Evolutionary conservation across 2,329 filamentous ascomycete species (phyloP).

Genomic region (Trichoderma aggressivum): DNA sequence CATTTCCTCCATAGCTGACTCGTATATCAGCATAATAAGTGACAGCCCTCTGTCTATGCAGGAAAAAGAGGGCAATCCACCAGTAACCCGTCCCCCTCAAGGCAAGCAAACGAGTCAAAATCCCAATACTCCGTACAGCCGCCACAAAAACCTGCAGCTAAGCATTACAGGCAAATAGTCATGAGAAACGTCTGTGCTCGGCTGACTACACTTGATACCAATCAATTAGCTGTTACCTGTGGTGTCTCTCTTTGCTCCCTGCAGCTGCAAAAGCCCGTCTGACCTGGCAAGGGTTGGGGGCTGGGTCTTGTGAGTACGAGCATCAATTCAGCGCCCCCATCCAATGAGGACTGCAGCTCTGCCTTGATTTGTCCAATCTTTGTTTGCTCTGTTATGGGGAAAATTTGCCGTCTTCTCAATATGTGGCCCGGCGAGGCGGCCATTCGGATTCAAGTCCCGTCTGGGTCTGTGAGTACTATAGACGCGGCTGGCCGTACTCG

Average conservation of each 20-base stretch:
- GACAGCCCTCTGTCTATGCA: not conserved
- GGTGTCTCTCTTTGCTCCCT: not conserved
- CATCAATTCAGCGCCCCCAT: not conserved
- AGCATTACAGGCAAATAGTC: not conserved
- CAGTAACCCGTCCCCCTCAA: not conserved
- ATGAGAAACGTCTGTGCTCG: not conserved
- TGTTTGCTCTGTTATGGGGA: not conserved
- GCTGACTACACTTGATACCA: not conserved
- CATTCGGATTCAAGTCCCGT: not conserved
- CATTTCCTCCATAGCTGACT: not conserved
- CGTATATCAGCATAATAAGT: not conserved
- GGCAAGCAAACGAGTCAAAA: not conserved
- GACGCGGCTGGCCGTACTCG: not conserved
- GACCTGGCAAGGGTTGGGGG: conserved; percentile 17
- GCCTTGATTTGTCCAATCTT: not conserved
- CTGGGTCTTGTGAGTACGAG: conserved; percentile 8
- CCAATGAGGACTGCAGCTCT: conserved; percentile 3
- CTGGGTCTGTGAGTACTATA: not conserved
- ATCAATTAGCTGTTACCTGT: not conserved
- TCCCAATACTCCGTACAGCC: not conserved
- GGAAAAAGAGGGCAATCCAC: not conserved
- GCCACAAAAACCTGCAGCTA: not conserved
- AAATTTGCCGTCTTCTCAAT: not conserved
- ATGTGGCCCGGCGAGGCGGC: not conserved
- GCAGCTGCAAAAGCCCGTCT: conserved; percentile 23